phyloP scores from a whole-genome alignment of 495 filamentous ascomycete species.

The Xylaria acuta region DNA sequence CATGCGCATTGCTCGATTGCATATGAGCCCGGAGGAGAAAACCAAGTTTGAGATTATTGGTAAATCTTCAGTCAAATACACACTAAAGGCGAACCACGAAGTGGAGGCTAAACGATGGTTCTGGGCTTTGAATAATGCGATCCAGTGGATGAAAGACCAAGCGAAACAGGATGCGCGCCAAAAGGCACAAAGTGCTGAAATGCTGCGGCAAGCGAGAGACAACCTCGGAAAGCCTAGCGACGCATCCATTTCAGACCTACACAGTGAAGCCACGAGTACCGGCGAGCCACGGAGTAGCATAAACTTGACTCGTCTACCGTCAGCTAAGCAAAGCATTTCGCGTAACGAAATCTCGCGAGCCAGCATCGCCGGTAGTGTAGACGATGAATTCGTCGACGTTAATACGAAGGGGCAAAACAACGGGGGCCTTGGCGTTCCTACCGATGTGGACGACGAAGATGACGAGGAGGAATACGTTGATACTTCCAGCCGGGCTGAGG shows the following conservation, averaged over 20 bases:
- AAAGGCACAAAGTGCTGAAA: slow-evolving; percentile 73
- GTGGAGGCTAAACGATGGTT: slow-evolving; percentile 95
- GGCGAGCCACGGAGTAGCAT: slow-evolving; percentile 52
- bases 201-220: slow-evolving; percentile 75
- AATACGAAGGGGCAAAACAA: slow-evolving; percentile 38
- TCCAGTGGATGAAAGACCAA: slow-evolving; percentile 97
- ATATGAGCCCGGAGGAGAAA: slow-evolving; percentile 97
- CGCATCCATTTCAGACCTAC: slow-evolving; percentile 48
- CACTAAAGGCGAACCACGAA: slow-evolving; percentile 94
- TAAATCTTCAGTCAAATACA: slow-evolving; percentile 98
- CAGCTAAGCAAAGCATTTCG: slow-evolving; percentile 38
- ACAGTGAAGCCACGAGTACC: slow-evolving; percentile 59
- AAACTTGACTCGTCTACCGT: slow-evolving; percentile 51
- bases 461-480: slow-evolving; percentile 89
- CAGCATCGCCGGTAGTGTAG: slow-evolving; percentile 47
- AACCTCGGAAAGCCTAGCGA: slow-evolving; percentile 55
- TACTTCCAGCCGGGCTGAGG: slow-evolving; percentile 78
- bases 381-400: slow-evolving; percentile 53
- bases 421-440: slow-evolving; percentile 26
- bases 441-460: slow-evolving; percentile 57
- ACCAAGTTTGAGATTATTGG: slow-evolving; percentile 96
- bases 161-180: slow-evolving; percentile 85
- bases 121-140: slow-evolving; percentile 98
- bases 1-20: slow-evolving; percentile 92
- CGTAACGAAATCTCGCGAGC: slow-evolving; percentile 39